Base-by-base conservation (phyloP, 1,284 basidiomycete species). In the Cystobasidium sp. region DNA sequence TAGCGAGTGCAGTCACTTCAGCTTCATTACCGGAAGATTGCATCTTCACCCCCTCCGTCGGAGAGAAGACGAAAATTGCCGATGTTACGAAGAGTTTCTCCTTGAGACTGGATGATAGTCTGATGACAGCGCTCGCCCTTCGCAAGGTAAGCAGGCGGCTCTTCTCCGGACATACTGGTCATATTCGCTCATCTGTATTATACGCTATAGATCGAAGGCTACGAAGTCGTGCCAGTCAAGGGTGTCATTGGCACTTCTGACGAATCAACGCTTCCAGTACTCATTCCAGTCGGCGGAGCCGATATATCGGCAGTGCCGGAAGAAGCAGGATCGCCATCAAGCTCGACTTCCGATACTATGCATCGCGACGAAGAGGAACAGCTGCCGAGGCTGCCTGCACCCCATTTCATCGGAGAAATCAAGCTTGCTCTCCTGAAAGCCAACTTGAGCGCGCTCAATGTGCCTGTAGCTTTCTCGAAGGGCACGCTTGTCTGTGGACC, bases 71-170 rank as follows among this genome's bases (percentile, higher is more conserved):
- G 49, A 89, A 90, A 80, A 94, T 99, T 77, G 97, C 97, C 53
- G 94, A 98, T 82, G 93, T 97, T 78, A 96, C 93, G 14, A 93
- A 92, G 80, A 93, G 89, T 80, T 99, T 94, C 84, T 94, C 94
- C 0, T 90, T 99, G 76, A 92, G 92, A 10, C 88, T 99, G 59
- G 94, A 93, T 75, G 97, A 99, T 77, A 88, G 91, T 78, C 84
- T 97, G 75, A 84, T 97, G 77, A 86, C 86, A 3, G 88, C 88
- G 1, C 83, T 98, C 75, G 90, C 90, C 81, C 91, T 97, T 89
- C 95, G 94, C 12, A 88, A 91, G 81, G 94, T 95, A 81, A 76
- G 80, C 56, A 6, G 1, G 10, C 3, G 16, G 3, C n/a, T 18
- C n/a, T 59, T 77, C 12, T 6, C 14, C 22, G 46, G 64, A 41